phyloP scores from a whole-genome alignment of 306 rosid species.

The Trifolium subterraneum region DNA sequence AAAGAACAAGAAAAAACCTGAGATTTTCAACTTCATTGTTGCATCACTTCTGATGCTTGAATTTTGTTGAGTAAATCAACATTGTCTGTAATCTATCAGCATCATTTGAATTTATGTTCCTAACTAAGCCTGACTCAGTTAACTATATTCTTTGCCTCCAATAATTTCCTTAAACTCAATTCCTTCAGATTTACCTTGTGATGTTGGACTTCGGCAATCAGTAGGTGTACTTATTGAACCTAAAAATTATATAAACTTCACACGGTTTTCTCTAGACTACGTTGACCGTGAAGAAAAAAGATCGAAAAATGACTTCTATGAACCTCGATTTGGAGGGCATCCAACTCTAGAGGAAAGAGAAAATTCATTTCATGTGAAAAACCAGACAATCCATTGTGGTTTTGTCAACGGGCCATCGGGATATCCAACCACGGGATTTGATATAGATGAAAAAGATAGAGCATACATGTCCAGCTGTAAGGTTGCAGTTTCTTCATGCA shows the following conservation, averaged over 20 bases:
- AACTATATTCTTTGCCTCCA: constrained; percentile 41
- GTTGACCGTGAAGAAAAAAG: constrained; percentile 59
- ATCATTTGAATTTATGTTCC: constrained; percentile 29
- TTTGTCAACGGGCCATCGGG: constrained; percentile 68
- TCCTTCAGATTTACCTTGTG: constrained; percentile 82
- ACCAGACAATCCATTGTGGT: constrained; percentile 88
- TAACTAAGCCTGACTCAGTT: constrained; percentile 5
- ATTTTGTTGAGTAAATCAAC: constrained; percentile 33
- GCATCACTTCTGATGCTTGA: constrained; percentile 25
- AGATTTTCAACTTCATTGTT: constrained; percentile 30
- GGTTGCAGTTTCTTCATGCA: constrained; percentile 91
- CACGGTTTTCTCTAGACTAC: constrained; percentile 68
- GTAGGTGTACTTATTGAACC: constrained; percentile 73
- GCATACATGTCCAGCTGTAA: constrained; percentile 73
- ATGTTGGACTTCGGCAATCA: constrained; percentile 63
- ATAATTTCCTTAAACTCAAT: constrained; percentile 30
- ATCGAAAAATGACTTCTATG: constrained; percentile 41
- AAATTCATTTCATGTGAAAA: constrained; percentile 68
- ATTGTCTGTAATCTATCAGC: constrained; percentile 19
- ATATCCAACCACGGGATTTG: constrained; percentile 79
- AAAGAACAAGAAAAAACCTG: constrained; percentile 16
- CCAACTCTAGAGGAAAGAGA: constrained; percentile 80
- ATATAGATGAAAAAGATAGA: constrained; percentile 70
- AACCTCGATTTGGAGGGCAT: constrained; percentile 89
- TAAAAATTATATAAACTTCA: constrained; percentile 53